A percentile compares a stretch with the other conserved stretches of the same genome.
Conservation (phyloP, 106 monocot species). For the Allium cepa region DNA sequence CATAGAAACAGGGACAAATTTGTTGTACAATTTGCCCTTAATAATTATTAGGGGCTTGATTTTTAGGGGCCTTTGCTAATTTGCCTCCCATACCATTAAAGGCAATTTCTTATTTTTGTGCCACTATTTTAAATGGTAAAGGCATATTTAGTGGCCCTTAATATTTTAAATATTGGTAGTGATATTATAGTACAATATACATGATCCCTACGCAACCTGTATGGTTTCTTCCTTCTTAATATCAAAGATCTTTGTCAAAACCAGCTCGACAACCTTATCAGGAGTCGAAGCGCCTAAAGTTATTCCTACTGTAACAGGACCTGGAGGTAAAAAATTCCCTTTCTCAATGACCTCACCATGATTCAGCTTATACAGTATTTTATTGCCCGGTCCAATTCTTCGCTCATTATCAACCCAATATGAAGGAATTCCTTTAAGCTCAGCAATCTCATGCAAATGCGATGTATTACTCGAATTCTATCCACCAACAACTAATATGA, state of each 20-base stretch:
- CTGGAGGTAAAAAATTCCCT: constrained; percentile 54
- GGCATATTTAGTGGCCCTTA: no score
- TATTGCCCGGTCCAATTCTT: constrained; percentile 95
- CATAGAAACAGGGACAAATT: no score
- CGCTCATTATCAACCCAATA: constrained; percentile 93
- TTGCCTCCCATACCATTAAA: no score
- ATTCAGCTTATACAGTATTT: constrained; percentile 59
- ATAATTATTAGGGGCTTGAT: no score
- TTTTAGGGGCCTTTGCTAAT: no score
- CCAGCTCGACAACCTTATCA: constrained; percentile 73
- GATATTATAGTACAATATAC: background rate
- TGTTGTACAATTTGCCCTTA: no score
- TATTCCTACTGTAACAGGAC: constrained; percentile 66
- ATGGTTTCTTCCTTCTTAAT: constrained; percentile 41
- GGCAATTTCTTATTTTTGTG: no score
- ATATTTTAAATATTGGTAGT: no score
- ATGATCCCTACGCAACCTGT: background rate
- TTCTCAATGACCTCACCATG: constrained; percentile 80
- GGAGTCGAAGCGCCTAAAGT: constrained; percentile 88
- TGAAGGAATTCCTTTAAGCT: constrained; percentile 74
- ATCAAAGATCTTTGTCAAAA: constrained; percentile 41
- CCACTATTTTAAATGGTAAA: no score
- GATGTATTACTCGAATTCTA: constrained; percentile 99
- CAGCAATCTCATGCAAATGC: constrained; percentile 97
- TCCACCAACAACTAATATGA: constrained; percentile 93